A percentile compares a stretch with the other conserved stretches of the same genome.
These are phyloP conservation scores for Colletotrichum sidae DNA, from an alignment of 2,329 filamentous ascomycete genomes.

Conservation along the genomic window DNA sequence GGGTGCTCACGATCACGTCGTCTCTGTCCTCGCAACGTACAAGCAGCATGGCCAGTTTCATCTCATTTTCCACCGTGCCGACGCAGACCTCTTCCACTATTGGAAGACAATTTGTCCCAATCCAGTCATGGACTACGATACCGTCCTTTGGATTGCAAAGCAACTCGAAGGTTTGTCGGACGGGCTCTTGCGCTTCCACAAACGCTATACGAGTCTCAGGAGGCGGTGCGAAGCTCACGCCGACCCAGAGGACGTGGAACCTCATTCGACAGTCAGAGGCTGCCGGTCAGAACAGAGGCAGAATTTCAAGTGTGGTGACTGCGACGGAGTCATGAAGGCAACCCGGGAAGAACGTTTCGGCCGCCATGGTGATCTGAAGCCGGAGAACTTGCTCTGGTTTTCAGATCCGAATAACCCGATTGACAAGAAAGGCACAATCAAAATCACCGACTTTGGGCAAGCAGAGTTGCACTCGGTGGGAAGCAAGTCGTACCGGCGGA, in stretches of 20 bases:
- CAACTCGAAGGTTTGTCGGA: not conserved
- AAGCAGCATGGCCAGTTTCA: not conserved
- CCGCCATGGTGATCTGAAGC: not conserved
- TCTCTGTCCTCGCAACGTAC: constrained; percentile 1
- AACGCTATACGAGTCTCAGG: too few relatives aligned
- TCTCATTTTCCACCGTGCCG: constrained; percentile 4
- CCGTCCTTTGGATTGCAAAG: not conserved
- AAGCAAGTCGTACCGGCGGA: not conserved
- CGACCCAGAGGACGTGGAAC: too few relatives aligned
- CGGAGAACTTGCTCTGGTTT: constrained; percentile 5
- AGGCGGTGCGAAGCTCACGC: too few relatives aligned
- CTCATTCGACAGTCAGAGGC: too few relatives aligned
- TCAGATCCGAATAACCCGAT: too few relatives aligned
- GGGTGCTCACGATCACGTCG: not conserved
- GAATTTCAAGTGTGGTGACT: too few relatives aligned
- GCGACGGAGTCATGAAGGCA: too few relatives aligned
- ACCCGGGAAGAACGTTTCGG: too few relatives aligned
- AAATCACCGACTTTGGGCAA: not conserved
- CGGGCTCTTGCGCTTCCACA: too few relatives aligned
- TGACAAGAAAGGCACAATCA: too few relatives aligned
- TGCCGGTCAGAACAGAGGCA: too few relatives aligned
- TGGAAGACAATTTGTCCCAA: not conserved
- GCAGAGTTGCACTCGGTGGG: not conserved
- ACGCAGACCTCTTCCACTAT: not conserved
- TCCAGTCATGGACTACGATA: not conserved